Conservation (phyloP, 2,329 filamentous ascomycete genomes). For the Cytospora schulzeri region DNA sequence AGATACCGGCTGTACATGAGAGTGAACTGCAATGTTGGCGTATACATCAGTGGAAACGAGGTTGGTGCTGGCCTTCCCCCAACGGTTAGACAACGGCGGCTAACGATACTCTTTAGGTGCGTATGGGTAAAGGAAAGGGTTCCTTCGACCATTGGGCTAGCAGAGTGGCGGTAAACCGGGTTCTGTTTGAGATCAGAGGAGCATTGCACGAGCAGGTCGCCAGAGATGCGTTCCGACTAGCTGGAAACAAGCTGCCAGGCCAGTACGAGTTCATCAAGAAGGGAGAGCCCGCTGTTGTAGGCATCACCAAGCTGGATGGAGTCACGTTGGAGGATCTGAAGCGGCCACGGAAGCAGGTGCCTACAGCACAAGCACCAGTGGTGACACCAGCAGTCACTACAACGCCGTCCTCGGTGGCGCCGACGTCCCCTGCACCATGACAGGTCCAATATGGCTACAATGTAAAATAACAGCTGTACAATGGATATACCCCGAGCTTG, state of each 20-base stretch:
- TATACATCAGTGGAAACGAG: slow-evolving; percentile 95
- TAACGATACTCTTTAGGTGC: slow-evolving; percentile 54
- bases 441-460: slow-evolving; percentile 29
- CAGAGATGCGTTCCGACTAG: slow-evolving; percentile 88
- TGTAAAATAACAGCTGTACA: slow-evolving; percentile 22
- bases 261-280: slow-evolving; percentile 93
- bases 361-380: slow-evolving; percentile 44
- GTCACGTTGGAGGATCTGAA: slow-evolving; percentile 83
- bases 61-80: slow-evolving; percentile 43
- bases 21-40: slow-evolving; percentile 88
- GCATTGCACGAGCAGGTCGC: slow-evolving; percentile 93
- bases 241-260: slow-evolving; percentile 90
- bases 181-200: slow-evolving; percentile 91
- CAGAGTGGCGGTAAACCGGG: slow-evolving; percentile 84
- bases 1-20: slow-evolving; percentile 92
- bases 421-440: slow-evolving; percentile 37
- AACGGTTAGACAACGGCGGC: neutral
- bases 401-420: slow-evolving; percentile 38
- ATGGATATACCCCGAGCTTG: slow-evolving; percentile 12
- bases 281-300: slow-evolving; percentile 86
- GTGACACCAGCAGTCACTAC: slow-evolving; percentile 37
- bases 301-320: slow-evolving; percentile 87
- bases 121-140: slow-evolving; percentile 99
- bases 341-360: slow-evolving; percentile 71
- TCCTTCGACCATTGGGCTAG: slow-evolving; percentile 96